Conservation (phyloP, 441 rosid species). For the Theobroma grandiflorum region DNA sequence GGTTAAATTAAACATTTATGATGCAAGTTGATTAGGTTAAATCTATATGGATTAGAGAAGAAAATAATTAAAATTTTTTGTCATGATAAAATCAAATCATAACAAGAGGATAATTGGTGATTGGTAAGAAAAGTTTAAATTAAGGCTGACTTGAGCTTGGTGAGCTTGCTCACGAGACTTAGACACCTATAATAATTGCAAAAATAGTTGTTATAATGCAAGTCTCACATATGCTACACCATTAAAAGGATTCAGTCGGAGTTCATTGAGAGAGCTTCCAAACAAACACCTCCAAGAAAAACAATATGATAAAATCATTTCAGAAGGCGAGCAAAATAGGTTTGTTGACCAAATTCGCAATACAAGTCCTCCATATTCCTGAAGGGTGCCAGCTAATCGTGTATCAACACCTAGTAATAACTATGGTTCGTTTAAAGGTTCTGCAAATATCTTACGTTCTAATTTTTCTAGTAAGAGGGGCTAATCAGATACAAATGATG, state of each 20-base stretch:
- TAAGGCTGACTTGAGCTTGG: no score
- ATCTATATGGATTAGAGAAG: no score
- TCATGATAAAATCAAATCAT: no score
- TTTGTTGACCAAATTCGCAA: slow-evolving; percentile 42
- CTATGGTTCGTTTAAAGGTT: slow-evolving; percentile 42
- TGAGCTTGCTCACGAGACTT: no score
- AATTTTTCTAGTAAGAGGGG: slow-evolving; percentile 48
- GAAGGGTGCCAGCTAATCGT: slow-evolving; percentile 44
- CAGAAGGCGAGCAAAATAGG: slow-evolving; percentile 59
- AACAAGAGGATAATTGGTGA: no score
- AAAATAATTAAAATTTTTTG: no score
- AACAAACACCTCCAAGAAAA: slow-evolving; percentile 40
- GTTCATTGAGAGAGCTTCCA: slow-evolving; percentile 37
- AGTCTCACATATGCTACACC: slow-evolving; percentile 49
- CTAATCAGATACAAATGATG: slow-evolving; percentile 45
- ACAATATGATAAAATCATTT: slow-evolving; percentile 43
- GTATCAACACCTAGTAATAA: slow-evolving; percentile 46
- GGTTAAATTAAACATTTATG: no score
- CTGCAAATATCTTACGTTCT: slow-evolving; percentile 37
- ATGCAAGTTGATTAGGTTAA: no score
- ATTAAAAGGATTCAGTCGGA: slow-evolving; percentile 44
- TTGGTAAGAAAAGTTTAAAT: no score
- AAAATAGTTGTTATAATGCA: not conserved
- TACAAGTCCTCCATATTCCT: slow-evolving; percentile 46
- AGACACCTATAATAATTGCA: no score